These are phyloP conservation scores for Brassica nigra DNA, from an alignment of 345 rosid genomes.

Conservation along the genomic window DNA sequence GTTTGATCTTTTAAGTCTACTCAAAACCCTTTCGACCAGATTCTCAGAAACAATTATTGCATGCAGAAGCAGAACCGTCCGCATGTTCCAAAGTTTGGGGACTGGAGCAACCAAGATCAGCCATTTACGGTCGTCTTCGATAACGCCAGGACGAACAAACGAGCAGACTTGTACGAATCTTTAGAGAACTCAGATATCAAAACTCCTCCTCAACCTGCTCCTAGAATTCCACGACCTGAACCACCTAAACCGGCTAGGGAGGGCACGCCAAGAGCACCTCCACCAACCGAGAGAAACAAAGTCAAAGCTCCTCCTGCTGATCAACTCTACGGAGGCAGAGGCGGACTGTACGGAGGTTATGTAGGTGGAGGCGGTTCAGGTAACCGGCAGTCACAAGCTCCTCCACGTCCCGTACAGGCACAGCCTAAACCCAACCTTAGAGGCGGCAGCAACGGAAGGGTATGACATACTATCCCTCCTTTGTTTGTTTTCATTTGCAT, in stretches of 20 bases:
- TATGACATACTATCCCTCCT: not conserved
- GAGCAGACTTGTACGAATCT: slow-evolving; percentile 35
- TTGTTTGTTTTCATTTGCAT: not conserved
- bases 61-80: slow-evolving; percentile 33
- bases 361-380: slow-evolving; percentile 31
- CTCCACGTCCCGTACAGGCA: slow-evolving; percentile 19
- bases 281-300: slow-evolving; percentile 53
- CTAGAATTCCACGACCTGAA: slow-evolving; percentile 27
- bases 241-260: slow-evolving; percentile 22
- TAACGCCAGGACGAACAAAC: slow-evolving; percentile 39
- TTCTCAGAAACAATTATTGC: not conserved
- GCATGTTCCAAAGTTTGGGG: slow-evolving; percentile 46
- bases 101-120: slow-evolving; percentile 40
- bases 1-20: not conserved
- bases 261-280: slow-evolving; percentile 2
- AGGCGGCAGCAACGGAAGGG: slow-evolving; percentile 39
- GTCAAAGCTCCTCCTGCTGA: slow-evolving; percentile 54
- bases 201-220: slow-evolving; percentile 38
- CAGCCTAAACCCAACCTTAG: slow-evolving; percentile 20
- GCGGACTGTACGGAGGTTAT: slow-evolving; percentile 31
- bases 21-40: not conserved
- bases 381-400: slow-evolving; percentile 25
- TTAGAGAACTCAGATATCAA: slow-evolving; percentile 22
- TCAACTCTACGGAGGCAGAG: slow-evolving; percentile 25
- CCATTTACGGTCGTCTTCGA: slow-evolving; percentile 43